Percentiles rank a stretch among this genome's conserved stretches.
phyloP scores from a whole-genome alignment of 306 rosid genomes.

The Prinsepia uniflora region DNA sequence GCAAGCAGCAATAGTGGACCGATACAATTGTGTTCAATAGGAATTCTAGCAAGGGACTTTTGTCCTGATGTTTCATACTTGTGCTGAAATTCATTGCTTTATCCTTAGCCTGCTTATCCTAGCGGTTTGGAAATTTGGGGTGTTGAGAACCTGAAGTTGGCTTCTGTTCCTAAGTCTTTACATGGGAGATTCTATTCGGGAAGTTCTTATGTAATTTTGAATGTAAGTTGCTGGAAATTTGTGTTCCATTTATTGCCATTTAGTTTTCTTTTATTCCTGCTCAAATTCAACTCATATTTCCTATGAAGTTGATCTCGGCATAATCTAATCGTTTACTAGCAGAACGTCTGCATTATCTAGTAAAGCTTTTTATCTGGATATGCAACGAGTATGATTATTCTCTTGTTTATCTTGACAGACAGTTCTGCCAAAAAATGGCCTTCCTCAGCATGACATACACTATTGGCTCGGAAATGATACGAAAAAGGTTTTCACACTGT shows the following conservation, averaged over 20 bases:
- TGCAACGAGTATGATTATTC: slow-evolving; percentile 23
- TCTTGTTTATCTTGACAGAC: slow-evolving; percentile 58
- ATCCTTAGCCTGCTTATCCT: slow-evolving; percentile 40
- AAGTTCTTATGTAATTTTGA: slow-evolving; percentile 73
- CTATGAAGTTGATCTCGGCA: slow-evolving; percentile 16
- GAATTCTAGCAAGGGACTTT: not conserved
- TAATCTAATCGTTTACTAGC: slow-evolving; percentile 4
- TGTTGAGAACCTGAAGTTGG: slow-evolving; percentile 64
- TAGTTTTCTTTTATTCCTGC: not conserved
- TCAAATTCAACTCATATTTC: slow-evolving; percentile 7
- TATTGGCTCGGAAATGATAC: slow-evolving; percentile 81
- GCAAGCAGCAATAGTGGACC: not conserved
- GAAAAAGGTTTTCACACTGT: slow-evolving; percentile 42
- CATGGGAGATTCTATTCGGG: slow-evolving; percentile 78
- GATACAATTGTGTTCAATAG: not conserved
- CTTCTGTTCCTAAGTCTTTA: slow-evolving; percentile 54
- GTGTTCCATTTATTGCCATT: slow-evolving; percentile 24
- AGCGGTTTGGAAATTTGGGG: slow-evolving; percentile 98
- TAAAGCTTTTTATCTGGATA: slow-evolving; percentile 10
- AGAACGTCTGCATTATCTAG: slow-evolving; percentile 13
- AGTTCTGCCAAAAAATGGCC: slow-evolving; percentile 50
- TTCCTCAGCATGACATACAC: slow-evolving; percentile 77
- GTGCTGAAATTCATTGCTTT: slow-evolving; percentile 32
- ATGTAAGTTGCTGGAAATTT: slow-evolving; percentile 47
- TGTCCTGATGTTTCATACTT: not conserved